Evolutionary conservation across 139 green algal genomes (phyloP), one percentile per base, ranked within the genome.

Genomic region (Microglena sp.): DNA sequence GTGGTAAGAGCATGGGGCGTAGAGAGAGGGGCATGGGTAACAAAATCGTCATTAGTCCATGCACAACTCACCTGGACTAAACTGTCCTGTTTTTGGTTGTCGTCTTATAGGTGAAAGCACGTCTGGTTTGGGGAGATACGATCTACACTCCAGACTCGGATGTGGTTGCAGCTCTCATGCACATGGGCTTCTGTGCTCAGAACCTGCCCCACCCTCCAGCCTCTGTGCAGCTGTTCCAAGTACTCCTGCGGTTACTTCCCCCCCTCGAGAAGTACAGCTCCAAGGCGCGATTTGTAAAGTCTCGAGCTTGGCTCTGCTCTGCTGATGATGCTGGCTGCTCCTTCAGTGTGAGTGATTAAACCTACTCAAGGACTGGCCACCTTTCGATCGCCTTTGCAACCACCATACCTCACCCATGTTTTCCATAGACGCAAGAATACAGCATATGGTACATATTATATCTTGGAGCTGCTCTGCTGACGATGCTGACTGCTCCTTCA

Each of bases 141-240:
- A 56, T 90, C 0, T 99, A 98, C 85, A 98, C 91, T 0, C 66
- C 88, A 8, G 93, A 99, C 76, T 87, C 68, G 1, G 92, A 99
- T 76, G 33, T 98, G 29, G 88, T 98, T 26, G 91, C 90, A 1
- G 92, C 90, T 33, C 79, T 99, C 2, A 92, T 97, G 87, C 93
- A 99, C 80, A 77, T 81, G 68, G 93, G 93, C 27, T 94, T 85
- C 75, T 91, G 83, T 62, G 83, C 83, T 53, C 55, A 76, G 65
- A 77, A 73, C 66, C 64, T 77, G 27, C 43, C 60, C 1, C 58
- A 70, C 32, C 64, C 73, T 4, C 73, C 73, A n/a, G 40, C 40
- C 40, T 5, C 55, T 27, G 77, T 95, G 2, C 64, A 73, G 21
- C 77, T 89, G 71, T 72, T 95, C 54, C 68, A 76, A 1, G 88